Conservation (phyloP, 331 rosid genomes). For the Telfairia occidentalis region DNA sequence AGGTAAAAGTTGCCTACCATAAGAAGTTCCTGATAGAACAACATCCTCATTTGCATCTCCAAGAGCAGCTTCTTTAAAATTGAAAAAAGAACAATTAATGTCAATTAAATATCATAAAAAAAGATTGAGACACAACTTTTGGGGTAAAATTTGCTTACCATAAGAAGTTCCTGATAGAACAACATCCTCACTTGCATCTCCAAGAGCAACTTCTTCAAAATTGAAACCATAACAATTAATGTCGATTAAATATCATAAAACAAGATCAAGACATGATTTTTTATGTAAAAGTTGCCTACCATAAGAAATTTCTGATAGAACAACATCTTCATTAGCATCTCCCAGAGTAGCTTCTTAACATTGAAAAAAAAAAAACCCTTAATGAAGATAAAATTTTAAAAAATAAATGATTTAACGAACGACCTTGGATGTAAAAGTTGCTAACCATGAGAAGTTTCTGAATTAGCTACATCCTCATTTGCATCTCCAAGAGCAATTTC, state of each 20-base stretch:
- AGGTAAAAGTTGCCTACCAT: slow-evolving; percentile 21
- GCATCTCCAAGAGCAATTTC: slow-evolving; percentile 40
- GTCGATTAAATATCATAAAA: neutral
- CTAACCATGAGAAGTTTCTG: slow-evolving; percentile 36
- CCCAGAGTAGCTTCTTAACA: slow-evolving; percentile 29
- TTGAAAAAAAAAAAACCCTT: neutral
- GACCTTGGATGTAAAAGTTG: neutral
- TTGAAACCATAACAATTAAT: neutral
- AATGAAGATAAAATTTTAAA: neutral
- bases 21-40: slow-evolving; percentile 26
- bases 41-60: slow-evolving; percentile 37
- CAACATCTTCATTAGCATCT: slow-evolving; percentile 32
- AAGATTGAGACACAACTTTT: neutral
- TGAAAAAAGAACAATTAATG: neutral
- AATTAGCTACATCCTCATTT: too few species aligned
- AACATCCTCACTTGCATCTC: slow-evolving; percentile 33
- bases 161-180: slow-evolving; percentile 26
- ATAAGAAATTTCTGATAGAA: slow-evolving; percentile 23
- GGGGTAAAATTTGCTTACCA: slow-evolving; percentile 20
- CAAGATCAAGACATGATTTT: neutral
- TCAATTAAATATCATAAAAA: neutral
- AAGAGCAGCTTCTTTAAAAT: slow-evolving; percentile 30
- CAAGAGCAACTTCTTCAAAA: slow-evolving; percentile 31
- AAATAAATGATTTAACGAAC: neutral
- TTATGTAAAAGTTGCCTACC: slow-evolving; percentile 20